These are phyloP conservation scores for Madurella mycetomatis DNA, from an alignment of 2,329 filamentous ascomycete species.

Conservation along the genomic window DNA sequence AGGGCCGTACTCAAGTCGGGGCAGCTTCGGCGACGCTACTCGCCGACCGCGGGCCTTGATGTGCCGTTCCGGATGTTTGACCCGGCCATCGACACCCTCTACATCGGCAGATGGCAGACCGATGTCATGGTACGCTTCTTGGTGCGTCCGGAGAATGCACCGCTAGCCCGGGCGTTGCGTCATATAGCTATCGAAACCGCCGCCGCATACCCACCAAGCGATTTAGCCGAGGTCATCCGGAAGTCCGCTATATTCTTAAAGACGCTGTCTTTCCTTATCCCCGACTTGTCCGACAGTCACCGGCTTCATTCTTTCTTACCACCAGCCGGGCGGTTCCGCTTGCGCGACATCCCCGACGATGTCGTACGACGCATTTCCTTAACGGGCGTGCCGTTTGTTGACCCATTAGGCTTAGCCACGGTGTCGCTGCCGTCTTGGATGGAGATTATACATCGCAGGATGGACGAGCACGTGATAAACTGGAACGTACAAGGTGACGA, in stretches of 20 bases:
- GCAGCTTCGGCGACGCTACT: background rate
- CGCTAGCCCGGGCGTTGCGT: background rate
- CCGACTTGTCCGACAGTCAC: no score
- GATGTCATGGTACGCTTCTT: background rate
- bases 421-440: no score
- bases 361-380: no score
- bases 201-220: background rate
- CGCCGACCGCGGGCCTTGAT: background rate
- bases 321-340: no score
- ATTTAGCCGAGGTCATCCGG: background rate
- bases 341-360: no score
- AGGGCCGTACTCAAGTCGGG: background rate
- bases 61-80: background rate
- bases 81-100: conserved; percentile 3
- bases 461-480: no score
- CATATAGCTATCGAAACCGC: background rate
- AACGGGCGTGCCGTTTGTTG: no score
- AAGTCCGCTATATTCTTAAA: background rate
- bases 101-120: background rate
- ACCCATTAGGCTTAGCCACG: no score
- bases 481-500: no score
- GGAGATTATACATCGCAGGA: no score
- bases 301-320: no score
- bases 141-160: background rate
- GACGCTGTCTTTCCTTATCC: background rate